Conservation (phyloP, 2,329 filamentous ascomycete genomes). For the Penicillium sp. region DNA sequence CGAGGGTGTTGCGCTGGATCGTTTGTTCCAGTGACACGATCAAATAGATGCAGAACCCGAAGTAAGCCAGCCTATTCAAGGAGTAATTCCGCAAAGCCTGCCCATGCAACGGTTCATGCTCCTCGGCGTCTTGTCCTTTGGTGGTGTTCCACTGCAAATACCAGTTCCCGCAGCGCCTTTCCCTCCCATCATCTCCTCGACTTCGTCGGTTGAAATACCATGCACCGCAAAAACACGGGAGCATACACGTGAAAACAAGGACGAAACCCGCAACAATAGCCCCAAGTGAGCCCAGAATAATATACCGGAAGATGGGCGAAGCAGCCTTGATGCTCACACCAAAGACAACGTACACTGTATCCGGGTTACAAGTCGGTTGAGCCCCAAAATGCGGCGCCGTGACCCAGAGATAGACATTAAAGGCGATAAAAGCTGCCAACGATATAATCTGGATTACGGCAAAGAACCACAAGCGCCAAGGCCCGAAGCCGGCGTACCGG, state of each 20-base stretch:
- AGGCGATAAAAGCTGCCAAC: conserved; percentile 12
- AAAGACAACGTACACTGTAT: conserved; percentile 17
- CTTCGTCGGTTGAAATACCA: not conserved
- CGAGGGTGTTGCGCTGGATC: conserved; percentile 13
- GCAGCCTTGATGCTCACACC: conserved; percentile 15
- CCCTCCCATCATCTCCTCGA: conserved; percentile 1
- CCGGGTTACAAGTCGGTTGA: conserved; percentile 13
- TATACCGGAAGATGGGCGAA: conserved; percentile 18
- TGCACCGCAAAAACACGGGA: conserved; percentile 12
- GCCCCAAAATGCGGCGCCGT: conserved; percentile 16
- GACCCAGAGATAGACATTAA: conserved; percentile 18
- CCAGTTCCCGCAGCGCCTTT: conserved; percentile 8
- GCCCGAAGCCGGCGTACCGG: conserved; percentile 14
- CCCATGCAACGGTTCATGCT: conserved; percentile 1
- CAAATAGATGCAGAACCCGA: conserved; percentile 15
- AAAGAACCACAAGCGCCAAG: conserved; percentile 17
- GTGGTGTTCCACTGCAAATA: conserved; percentile 2
- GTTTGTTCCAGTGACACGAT: conserved; percentile 21
- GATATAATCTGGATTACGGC: conserved; percentile 7
- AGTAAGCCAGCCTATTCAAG: conserved; percentile 13
- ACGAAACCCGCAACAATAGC: conserved; percentile 4
- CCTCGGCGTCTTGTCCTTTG: not conserved
- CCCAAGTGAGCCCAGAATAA: conserved; percentile 13
- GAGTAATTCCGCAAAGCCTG: conserved; percentile 9
- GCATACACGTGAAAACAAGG: conserved; percentile 11